Evolutionary conservation across 2,329 filamentous ascomycete genomes (phyloP).

Genomic region (Zopfia rhizophila): DNA sequence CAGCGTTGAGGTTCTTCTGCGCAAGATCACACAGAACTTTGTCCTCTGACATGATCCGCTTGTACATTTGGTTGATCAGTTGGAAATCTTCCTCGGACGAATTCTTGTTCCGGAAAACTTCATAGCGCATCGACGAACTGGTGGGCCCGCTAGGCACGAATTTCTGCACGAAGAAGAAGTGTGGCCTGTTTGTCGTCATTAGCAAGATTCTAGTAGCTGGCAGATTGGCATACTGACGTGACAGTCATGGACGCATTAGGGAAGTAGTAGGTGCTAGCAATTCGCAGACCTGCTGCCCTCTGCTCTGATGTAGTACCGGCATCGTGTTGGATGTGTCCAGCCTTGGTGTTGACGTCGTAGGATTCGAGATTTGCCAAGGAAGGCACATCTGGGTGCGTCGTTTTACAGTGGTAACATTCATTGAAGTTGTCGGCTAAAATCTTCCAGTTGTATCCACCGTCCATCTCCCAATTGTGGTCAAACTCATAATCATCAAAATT

Average conservation of each 20-base stretch:
- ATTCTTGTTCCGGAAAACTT: constrained; percentile 71
- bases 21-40: constrained; percentile 69
- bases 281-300: constrained; percentile 37
- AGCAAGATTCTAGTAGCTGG: constrained; percentile 7
- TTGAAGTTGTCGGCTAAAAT: constrained; percentile 69
- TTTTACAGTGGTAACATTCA: constrained; percentile 72
- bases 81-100: constrained; percentile 69
- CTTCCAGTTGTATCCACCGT: constrained; percentile 48
- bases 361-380: constrained; percentile 66
- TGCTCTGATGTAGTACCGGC: constrained; percentile 40
- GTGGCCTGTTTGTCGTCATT: constrained; percentile 24
- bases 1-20: constrained; percentile 70
- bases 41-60: constrained; percentile 72
- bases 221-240: constrained; percentile 27
- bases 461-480: constrained; percentile 46
- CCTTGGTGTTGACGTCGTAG: constrained; percentile 54
- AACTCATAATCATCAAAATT: constrained; percentile 60
- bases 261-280: constrained; percentile 44
- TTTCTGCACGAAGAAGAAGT: constrained; percentile 73
- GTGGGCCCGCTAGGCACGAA: constrained; percentile 66
- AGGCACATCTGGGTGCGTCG: constrained; percentile 68
- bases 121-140: constrained; percentile 68
- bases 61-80: constrained; percentile 68
- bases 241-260: constrained; percentile 45
- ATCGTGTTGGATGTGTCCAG: constrained; percentile 46